Evolutionary conservation across 2,329 filamentous ascomycete species (phyloP).

Genomic region (Botrytis paeoniae): DNA sequence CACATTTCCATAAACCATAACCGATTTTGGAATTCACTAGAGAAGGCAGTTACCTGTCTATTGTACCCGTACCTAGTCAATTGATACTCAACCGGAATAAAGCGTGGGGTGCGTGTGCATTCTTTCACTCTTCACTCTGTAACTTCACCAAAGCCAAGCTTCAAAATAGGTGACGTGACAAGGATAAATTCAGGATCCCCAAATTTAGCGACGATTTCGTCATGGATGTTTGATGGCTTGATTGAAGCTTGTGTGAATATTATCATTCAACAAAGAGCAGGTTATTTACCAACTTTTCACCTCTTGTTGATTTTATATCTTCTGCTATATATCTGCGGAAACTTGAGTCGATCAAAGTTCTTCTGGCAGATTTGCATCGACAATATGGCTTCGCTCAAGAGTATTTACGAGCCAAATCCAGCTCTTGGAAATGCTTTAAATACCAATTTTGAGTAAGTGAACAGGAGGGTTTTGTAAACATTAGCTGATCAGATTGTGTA

Average conservation of each 20-base stretch:
- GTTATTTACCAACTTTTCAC: conserved; percentile 24
- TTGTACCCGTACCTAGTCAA: neutral
- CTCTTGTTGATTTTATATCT: conserved; percentile 6
- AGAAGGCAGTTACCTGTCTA: neutral
- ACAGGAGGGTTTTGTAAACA: neutral
- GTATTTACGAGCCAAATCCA: conserved; percentile 28
- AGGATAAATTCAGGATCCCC: conserved; percentile 2
- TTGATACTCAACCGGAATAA: neutral
- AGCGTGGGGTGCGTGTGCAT: neutral
- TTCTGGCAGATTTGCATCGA: conserved; percentile 12
- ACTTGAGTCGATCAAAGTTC: conserved; percentile 5
- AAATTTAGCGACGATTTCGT: conserved; percentile 17
- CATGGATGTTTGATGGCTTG: neutral
- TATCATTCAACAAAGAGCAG: neutral
- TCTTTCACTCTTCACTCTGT: too few relatives aligned
- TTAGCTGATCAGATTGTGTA: conserved; percentile 18
- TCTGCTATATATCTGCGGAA: neutral
- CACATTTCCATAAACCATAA: conserved; percentile 3
- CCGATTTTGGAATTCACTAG: neutral
- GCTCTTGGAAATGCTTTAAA: conserved; percentile 29
- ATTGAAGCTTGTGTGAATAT: conserved; percentile 15
- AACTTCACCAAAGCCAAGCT: neutral
- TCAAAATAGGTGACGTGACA: neutral
- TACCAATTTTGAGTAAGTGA: conserved; percentile 45
- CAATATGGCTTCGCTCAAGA: conserved; percentile 33